phyloP scores from a whole-genome alignment of 2,329 filamentous ascomycete genomes.

The Eurotiales sp. region DNA sequence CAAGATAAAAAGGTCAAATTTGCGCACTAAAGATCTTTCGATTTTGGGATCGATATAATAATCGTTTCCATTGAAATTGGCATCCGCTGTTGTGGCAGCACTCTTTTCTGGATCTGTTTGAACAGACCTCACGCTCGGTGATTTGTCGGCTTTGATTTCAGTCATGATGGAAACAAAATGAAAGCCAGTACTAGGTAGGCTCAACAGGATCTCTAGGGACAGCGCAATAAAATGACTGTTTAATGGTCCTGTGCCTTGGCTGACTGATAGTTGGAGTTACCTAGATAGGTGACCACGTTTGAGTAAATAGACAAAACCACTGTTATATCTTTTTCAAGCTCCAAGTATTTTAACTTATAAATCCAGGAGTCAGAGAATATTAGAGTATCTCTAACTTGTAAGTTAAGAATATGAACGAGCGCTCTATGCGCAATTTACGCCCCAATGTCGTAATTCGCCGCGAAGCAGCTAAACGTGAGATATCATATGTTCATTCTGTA shows the following conservation, averaged over 20 bases:
- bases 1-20: slow-evolving; percentile 10
- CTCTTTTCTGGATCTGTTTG: slow-evolving; percentile 7
- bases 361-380: not conserved
- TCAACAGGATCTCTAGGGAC: too few species aligned
- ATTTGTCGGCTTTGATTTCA: not conserved
- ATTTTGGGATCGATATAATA: slow-evolving; percentile 12
- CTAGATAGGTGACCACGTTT: too few species aligned
- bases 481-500: not conserved
- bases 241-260: too few species aligned
- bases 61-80: not conserved
- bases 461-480: not conserved
- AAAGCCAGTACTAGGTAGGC: not conserved
- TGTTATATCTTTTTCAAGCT: too few species aligned
- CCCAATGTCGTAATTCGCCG: slow-evolving; percentile 10
- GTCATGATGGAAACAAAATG: not conserved
- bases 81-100: not conserved
- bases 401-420: too few species aligned
- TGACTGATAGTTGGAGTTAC: too few species aligned
- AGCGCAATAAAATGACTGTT: not conserved
- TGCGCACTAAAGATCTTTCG: slow-evolving; percentile 9
- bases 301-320: too few species aligned
- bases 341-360: too few species aligned
- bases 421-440: slow-evolving; percentile 4
- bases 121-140: slow-evolving; percentile 7
- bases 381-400: not conserved